Percentiles rank a stretch among this genome's conserved stretches.
phyloP scores from a whole-genome alignment of 2,329 filamentous ascomycete species.

The Cladosporium phlei region DNA sequence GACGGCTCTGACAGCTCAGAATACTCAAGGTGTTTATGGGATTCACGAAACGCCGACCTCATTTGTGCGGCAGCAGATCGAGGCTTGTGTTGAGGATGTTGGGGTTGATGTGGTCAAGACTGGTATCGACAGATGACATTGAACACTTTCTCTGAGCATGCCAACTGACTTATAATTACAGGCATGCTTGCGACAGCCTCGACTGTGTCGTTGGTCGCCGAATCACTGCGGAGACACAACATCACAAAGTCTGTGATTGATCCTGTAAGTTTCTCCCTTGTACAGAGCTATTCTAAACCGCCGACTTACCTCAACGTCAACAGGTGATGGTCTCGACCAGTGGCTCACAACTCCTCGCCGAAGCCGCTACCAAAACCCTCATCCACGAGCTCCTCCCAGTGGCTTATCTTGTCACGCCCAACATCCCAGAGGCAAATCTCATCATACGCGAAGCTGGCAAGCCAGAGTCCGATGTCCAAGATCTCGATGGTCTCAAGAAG shows the following conservation, averaged over 20 bases:
- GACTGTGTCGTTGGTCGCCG: slow-evolving; percentile 64
- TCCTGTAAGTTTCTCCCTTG: slow-evolving; percentile 52
- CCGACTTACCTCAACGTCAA: neutral
- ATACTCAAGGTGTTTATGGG: slow-evolving; percentile 76
- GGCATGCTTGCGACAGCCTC: slow-evolving; percentile 76
- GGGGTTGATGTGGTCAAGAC: slow-evolving; percentile 88
- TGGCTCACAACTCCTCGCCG: slow-evolving; percentile 64
- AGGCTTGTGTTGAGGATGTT: slow-evolving; percentile 77
- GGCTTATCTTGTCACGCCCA: slow-evolving; percentile 69
- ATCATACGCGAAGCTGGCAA: slow-evolving; percentile 54
- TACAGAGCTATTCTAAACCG: neutral
- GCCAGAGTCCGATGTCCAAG: slow-evolving; percentile 45
- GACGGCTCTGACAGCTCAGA: slow-evolving; percentile 92
- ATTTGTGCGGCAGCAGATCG: slow-evolving; percentile 81
- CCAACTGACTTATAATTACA: slow-evolving; percentile 32
- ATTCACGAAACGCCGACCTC: slow-evolving; percentile 73
- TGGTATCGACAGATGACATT: slow-evolving; percentile 46
- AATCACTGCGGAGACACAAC: slow-evolving; percentile 55
- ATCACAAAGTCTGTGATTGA: slow-evolving; percentile 64
- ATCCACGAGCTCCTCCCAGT: slow-evolving; percentile 57
- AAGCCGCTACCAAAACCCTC: slow-evolving; percentile 59
- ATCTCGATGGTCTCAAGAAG: slow-evolving; percentile 61
- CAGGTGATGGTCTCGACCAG: slow-evolving; percentile 90
- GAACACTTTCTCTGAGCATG: no score
- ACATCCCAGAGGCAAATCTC: slow-evolving; percentile 68